Base-by-base conservation (phyloP, 2,329 filamentous ascomycete species). In the Lecanosticta acicola region DNA sequence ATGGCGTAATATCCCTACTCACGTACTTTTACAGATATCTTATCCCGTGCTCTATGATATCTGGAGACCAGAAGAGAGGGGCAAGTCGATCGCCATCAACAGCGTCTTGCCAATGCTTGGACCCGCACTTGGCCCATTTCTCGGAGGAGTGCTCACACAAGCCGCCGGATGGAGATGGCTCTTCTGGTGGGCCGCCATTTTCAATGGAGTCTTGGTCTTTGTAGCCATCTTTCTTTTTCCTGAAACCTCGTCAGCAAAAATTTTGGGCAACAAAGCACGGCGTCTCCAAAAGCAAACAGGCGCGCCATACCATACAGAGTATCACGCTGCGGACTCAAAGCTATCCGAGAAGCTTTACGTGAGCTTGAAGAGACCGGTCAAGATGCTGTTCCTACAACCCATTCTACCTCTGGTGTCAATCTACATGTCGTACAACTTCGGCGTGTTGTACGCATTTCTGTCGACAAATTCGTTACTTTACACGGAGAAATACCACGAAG, bases 101-200 rank as follows among this genome's bases (percentile, higher is more conserved):
- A 9, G 46, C 2, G 20, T 57, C 16, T 48, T 57, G 13, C 56
- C 56, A 8, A 35, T 56, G 1, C 36, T 51, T 10, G 55, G 49
- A n/a, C 39, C 50, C 2, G 54, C 54, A 11, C 38, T 57, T 14
- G 49, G 53, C 4, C 56, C 56, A 3, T 54, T 57, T 20, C 38
- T 55, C 3, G 59, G 70, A 10, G 70, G 63, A 0, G 72, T 66
- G 39, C 57, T 72, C 13, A 57, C 66, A 2, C 57, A 68, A 3
- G 34, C 38, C 3, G 32, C 50, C 9, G 44, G 46, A n/a, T 73
- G 70, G 70, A 59, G 70, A 24, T 73, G 71, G 71, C 70, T 67
- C 1, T 67, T 72, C 39, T 62, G 66, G 32, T 66, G 68, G 0
- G 70, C 71, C 40, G 63, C 63, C 50, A 64, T 61, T 10, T 66